Evolutionary conservation across 352 stramenopile genomes (phyloP).

Genomic region (Lagenidium giganteum): DNA sequence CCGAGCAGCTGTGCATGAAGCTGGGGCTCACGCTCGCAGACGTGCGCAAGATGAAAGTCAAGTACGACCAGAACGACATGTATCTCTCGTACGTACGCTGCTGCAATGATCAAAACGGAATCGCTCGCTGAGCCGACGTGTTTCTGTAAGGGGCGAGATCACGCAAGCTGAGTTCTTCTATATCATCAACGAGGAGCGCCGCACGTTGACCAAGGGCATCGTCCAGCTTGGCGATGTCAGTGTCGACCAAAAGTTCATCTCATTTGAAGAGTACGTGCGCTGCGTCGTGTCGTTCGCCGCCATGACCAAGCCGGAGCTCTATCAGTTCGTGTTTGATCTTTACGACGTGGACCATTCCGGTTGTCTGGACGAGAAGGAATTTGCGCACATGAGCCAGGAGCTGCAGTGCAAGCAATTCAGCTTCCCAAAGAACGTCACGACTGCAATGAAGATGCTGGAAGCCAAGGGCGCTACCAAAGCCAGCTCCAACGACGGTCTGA

Average conservation of each 20-base stretch:
- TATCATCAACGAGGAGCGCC: conserved; percentile 58
- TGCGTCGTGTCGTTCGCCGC: conserved; percentile 54
- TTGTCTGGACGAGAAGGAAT: conserved; percentile 55
- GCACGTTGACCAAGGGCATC: conserved; percentile 48
- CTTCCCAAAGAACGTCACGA: conserved; percentile 58
- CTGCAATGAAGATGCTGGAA: conserved; percentile 45
- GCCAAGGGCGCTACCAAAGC: conserved; percentile 19
- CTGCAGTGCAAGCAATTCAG: conserved; percentile 61
- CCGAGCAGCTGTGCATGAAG: conserved; percentile 41
- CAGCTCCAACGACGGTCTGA: conserved; percentile 29
- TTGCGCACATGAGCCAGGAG: conserved; percentile 55
- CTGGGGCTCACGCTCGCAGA: conserved; percentile 45
- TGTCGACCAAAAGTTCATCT: conserved; percentile 44
- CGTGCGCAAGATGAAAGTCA: conserved; percentile 65
- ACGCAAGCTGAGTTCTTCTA: conserved; percentile 72
- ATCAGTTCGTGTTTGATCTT: conserved; percentile 65
- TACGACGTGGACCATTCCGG: conserved; percentile 59
- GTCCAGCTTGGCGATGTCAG: conserved; percentile 35
- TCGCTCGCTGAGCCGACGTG: background rate
- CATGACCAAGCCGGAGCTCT: conserved; percentile 61
- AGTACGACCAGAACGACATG: conserved; percentile 72
- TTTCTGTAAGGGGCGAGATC: conserved; percentile 45
- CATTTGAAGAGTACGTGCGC: conserved; percentile 58
- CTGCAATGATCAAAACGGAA: background rate
- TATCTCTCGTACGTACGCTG: conserved; percentile 48